These are phyloP conservation scores for Phytophthora cactorum DNA, from an alignment of 352 stramenopile species.

Conservation along the genomic window DNA sequence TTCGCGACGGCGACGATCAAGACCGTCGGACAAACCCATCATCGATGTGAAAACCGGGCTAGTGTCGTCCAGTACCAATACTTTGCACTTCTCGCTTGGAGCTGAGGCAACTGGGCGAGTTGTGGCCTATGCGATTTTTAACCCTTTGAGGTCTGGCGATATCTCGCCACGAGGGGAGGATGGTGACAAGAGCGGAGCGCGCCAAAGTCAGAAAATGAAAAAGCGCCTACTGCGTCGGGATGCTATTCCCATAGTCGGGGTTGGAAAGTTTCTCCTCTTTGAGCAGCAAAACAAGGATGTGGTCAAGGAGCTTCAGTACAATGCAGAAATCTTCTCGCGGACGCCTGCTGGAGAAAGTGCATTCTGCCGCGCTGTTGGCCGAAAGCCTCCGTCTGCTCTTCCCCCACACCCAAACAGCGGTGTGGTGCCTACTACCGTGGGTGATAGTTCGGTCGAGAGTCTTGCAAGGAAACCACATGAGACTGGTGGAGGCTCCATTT, in stretches of 20 bases:
- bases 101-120: conserved; percentile 84
- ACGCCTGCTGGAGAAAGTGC: conserved; percentile 72
- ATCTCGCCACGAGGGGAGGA: conserved; percentile 26
- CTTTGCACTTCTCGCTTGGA: conserved; percentile 83
- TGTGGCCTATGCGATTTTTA: conserved; percentile 82
- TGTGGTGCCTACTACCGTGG: conserved; percentile 2
- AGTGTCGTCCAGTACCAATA: conserved; percentile 59
- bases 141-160: conserved; percentile 41
- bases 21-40: conserved; percentile 30
- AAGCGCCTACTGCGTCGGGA: conserved; percentile 80
- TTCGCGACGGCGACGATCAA: conserved; percentile 38
- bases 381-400: conserved; percentile 61
- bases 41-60: conserved; percentile 34
- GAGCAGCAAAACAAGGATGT: conserved; percentile 92
- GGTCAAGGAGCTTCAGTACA: conserved; percentile 91
- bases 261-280: conserved; percentile 87
- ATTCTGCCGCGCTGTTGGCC: conserved; percentile 79
- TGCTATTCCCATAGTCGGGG: conserved; percentile 65
- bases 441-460: conserved; percentile 16
- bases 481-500: conserved; percentile 7
- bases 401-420: conserved; percentile 38
- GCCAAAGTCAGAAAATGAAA: conserved; percentile 68
- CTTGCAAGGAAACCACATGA: conserved; percentile 19
- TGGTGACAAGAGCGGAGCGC: conserved; percentile 27
- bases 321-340: conserved; percentile 80